phyloP scores from a whole-genome alignment of 2,329 filamentous ascomycete species.

The Colletotrichum kahawae region DNA sequence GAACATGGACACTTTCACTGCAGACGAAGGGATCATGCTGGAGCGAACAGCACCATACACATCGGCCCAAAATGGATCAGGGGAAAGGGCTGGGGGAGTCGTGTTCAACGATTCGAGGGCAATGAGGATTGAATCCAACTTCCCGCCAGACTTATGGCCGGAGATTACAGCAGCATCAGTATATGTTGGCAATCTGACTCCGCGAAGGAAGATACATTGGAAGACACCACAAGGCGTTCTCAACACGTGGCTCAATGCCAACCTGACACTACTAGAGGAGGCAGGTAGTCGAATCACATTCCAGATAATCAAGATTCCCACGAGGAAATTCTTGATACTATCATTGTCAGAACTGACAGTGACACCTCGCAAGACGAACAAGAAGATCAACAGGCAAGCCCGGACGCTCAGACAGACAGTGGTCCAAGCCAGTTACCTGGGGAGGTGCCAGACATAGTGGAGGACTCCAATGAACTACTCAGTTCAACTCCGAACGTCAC shows the following conservation, averaged over 20 bases:
- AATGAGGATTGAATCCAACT: not conserved
- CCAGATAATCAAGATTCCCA: not conserved
- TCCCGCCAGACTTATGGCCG: not conserved
- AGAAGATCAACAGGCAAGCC: not conserved
- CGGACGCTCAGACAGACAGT: not conserved
- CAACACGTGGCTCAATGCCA: not conserved
- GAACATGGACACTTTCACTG: not conserved
- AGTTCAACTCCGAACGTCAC: not conserved
- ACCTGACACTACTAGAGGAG: not conserved
- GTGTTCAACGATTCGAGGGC: not conserved
- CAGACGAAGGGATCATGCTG: not conserved
- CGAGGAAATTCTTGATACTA: not conserved
- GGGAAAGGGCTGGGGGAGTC: not conserved
- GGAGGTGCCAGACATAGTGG: not conserved
- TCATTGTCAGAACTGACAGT: not conserved
- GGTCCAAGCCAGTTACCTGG: not conserved
- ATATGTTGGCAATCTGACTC: not conserved
- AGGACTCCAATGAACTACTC: not conserved
- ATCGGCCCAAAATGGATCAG: not conserved
- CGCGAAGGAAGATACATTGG: not conserved
- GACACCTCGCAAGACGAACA: not conserved
- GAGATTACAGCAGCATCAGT: not conserved
- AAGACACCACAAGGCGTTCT: not conserved
- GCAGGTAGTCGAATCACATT: not conserved
- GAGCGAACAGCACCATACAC: not conserved